Percentiles rank a stretch among this genome's conserved stretches.
phyloP scores from a whole-genome alignment of 768 basidiomycete genomes.

The Lanmaoa pseudosensibilis region DNA sequence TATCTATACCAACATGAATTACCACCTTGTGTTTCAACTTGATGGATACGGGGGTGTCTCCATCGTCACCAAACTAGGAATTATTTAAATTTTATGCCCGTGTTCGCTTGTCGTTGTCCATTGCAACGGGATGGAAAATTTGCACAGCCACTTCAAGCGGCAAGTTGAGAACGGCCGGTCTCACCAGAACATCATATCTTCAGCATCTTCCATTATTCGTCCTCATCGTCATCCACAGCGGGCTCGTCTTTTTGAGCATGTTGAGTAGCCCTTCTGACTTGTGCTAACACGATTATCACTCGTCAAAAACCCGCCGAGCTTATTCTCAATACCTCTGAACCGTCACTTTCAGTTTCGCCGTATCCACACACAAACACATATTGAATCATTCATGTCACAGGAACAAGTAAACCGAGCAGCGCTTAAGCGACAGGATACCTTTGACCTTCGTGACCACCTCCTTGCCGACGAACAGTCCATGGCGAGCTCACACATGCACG shows the following conservation, averaged over 20 bases:
- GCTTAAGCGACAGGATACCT: conserved; percentile 57
- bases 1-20: too few species aligned
- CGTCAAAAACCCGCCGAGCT: background rate
- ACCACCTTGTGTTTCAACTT: background rate
- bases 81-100: too few species aligned
- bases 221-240: conserved; percentile 10
- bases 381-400: conserved; percentile 27
- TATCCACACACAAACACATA: background rate
- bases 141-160: conserved; percentile 18
- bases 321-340: background rate
- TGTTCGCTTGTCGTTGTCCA: background rate
- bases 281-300: background rate
- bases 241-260: conserved; percentile 22
- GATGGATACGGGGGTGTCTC: background rate
- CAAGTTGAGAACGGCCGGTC: background rate
- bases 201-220: background rate
- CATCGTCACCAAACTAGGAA: too few species aligned
- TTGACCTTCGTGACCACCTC: conserved; percentile 70
- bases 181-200: background rate
- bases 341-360: conserved; percentile 3
- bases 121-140: background rate
- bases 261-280: conserved; percentile 1
- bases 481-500: conserved; percentile 45
- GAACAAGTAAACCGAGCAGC: conserved; percentile 21
- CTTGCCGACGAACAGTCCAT: conserved; percentile 51